A percentile compares a stretch with the other conserved stretches of the same genome.
These are phyloP conservation scores for Trichoderma sp. DNA, from an alignment of 2,329 filamentous ascomycete genomes.

Conservation along the genomic window DNA sequence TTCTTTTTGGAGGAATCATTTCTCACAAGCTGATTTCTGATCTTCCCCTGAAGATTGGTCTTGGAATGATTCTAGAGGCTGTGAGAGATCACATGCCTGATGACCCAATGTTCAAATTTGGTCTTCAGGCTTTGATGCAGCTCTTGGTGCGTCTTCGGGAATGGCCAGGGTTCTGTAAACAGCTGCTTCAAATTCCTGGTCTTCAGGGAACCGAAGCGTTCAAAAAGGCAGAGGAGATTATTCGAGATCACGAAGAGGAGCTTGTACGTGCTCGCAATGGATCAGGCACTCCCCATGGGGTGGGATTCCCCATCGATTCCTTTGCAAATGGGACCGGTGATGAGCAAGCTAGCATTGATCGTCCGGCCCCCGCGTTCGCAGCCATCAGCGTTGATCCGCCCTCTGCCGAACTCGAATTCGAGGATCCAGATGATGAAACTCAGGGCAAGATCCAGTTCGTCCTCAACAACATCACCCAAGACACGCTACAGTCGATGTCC, in stretches of 20 bases:
- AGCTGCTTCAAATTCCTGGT: constrained; percentile 79
- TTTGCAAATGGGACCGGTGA: constrained; percentile 73
- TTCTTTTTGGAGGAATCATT: constrained; percentile 95
- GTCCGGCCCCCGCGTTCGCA: constrained; percentile 71
- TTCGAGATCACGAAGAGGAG: constrained; percentile 69
- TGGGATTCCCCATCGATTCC: constrained; percentile 50
- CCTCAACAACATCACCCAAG: constrained; percentile 92
- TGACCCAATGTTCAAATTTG: constrained; percentile 97
- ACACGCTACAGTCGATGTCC: constrained; percentile 83
- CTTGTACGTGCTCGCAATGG: constrained; percentile 60
- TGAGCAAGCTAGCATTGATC: constrained; percentile 62
- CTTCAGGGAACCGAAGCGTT: constrained; percentile 84
- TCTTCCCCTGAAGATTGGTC: constrained; percentile 87
- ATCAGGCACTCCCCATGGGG: constrained; percentile 43
- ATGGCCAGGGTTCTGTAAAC: constrained; percentile 93
- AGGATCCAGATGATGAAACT: constrained; percentile 81
- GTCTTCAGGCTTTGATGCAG: constrained; percentile 90
- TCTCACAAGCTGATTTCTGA: constrained; percentile 89
- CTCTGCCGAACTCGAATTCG: constrained; percentile 65
- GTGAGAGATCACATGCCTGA: constrained; percentile 83
- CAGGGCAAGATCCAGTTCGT: constrained; percentile 96
- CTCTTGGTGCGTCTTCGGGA: constrained; percentile 81
- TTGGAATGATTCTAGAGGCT: constrained; percentile 97
- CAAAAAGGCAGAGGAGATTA: constrained; percentile 79
- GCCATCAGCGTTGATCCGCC: constrained; percentile 78